Base-by-base conservation (phyloP, 768 basidiomycete genomes). In the Boletus huronensis region DNA sequence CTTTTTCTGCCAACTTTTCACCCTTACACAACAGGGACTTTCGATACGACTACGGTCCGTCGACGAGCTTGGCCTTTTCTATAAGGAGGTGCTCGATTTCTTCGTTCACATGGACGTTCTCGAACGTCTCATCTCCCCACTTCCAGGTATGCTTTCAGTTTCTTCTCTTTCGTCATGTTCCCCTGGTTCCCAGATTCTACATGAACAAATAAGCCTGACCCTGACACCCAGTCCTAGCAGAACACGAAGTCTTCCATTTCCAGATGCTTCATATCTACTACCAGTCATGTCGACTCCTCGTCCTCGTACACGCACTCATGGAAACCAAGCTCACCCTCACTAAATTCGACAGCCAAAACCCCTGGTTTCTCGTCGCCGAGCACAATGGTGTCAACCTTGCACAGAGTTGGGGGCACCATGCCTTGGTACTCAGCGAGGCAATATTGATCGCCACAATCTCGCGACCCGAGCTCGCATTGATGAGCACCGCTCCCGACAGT, bases 231-330 rank as follows among this genome's bases (percentile, higher is more conserved):
- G 79, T 79, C 51, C 63, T 76, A 44, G 68, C 74, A 56, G 71
- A 73, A 52, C 58, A 74, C 48, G 79, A 80, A 55, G 59, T 57
- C 31, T 77, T 78, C 54, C 70, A 79, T 55, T 74, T 73, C 50
- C 68, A 72, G 25, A 75, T 77, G 67, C 66, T 77, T 32, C 59
- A 70, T 10, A 62, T 78, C 36, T 70, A 75, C 50, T 78, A 72
- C 54, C 68, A 76, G 42, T 72, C 70, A 5, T 77, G 74, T 54
- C 70, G 72, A 25, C 67, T 80, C 31, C 55, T 75, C 31, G 65
- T 75, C 26, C 48, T 75, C 29, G 65, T 77, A 21, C 74, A 74
- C 40, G 72, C 69, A n/a, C 64, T 67, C 58, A 63, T 59, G 63
- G 62, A 62, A 52, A 58, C 49, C 58, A 72, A 58, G 54, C 23